Evolutionary conservation across 441 rosid species (phyloP), one percentile per base, ranked within the genome.

Genomic region (Metrosideros polymorpha): DNA sequence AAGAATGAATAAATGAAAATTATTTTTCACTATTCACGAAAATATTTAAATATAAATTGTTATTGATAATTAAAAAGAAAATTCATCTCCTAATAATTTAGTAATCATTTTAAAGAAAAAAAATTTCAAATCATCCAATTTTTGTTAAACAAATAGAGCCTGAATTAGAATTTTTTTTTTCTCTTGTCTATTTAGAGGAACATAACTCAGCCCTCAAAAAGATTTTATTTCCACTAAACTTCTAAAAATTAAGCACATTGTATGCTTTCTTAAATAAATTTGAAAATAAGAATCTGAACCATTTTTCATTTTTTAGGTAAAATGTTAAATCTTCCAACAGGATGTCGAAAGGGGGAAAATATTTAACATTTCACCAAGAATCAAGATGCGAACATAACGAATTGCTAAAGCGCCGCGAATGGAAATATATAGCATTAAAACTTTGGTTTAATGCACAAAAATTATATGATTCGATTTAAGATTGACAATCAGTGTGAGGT

Each of bases 401-500:
- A 17, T 61, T 0, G 0, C 75, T 17, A 32, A n/a, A n/a, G n/a
- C n/a, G n/a, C n/a, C n/a, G n/a, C n/a, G n/a, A n/a, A n/a, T n/a
- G n/a, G n/a, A n/a, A n/a, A n/a, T n/a, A n/a, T n/a, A n/a, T n/a
- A n/a, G n/a, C n/a, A n/a, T n/a, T n/a, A n/a, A n/a, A n/a, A n/a
- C n/a, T n/a, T n/a, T n/a, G n/a, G n/a, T n/a, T n/a, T n/a, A n/a
- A n/a, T n/a, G n/a, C n/a, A n/a, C 25, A 2, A 6, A 52, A 1
- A 19, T 52, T 2, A 24, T 24, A 6, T 18, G 24, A 52, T 52
- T 52, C 3, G 9, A 7, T 9, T 2, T 1, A 19, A 19, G 55
- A 52, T 2, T 2, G 6, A 32, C 2, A 0, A 0, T 35, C 0
- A 0, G n/a, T 0, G 0, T 22, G 4, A 0, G 9, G 5, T 71